Evolutionary conservation across 768 basidiomycete genomes (phyloP), one percentile per base, ranked within the genome.

Genomic region (Baorangia bicolor): DNA sequence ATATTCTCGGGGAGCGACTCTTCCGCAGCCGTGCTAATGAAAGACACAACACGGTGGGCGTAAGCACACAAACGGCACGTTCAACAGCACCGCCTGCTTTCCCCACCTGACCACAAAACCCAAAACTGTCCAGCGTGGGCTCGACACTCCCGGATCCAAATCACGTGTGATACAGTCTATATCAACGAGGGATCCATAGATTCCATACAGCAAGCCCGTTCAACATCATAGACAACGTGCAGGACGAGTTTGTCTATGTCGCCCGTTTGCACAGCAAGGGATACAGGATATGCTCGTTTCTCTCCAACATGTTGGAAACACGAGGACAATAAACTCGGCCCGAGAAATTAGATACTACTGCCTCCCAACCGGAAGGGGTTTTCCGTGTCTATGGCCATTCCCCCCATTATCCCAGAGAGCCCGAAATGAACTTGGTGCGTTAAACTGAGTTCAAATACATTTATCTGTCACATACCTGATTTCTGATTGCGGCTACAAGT

Each of bases 271-370:
- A 62, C 59, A 53, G 64, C 54, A 34, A 56, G 52, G 53, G 35
- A 21, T 11, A 33, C 39, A 12, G 41, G 31, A 38, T 16, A 16
- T 2, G 12, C 13, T 25, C 7, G 16, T 31, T 23, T n/a, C n/a
- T n/a, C n/a, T n/a, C n/a, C 14, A 31, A 53, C 60, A 64, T 43
- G 70, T 50, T 39, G 59, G 49, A 61, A 63, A 64, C 71, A 73
- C 63, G 69, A 71, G 71, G 69, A 54, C 50, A 51, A 53, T 30
- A 31, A 38, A 5, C 44, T 42, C 65, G 68, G 68, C 5, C 63
- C 61, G 68, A 49, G 16, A 14, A 18, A 34, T 35, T 23, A 8
- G 20, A 25, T 30, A 30, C 4, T 25, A 28, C 44, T 49, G 45
- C 55, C 48, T 58, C 31, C 31, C 56, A 37, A 40, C 48, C 18